Conservation (phyloP, 345 rosid species). For the Eutrema japonicum region DNA sequence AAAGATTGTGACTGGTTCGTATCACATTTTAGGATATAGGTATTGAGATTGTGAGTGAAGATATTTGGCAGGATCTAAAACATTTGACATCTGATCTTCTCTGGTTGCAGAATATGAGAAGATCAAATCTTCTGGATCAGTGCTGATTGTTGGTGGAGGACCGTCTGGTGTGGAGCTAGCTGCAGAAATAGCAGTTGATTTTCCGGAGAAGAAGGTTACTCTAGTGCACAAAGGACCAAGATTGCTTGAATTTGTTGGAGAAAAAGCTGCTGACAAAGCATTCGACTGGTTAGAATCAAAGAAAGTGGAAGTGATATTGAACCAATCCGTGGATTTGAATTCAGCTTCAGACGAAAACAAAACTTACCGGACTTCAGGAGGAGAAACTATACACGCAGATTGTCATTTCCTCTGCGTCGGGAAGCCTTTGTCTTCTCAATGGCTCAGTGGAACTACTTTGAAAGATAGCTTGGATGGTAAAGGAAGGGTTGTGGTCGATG, state of each 20-base stretch:
- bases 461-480: conserved; percentile 56
- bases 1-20: neutral
- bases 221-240: conserved; percentile 81
- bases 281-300: conserved; percentile 70
- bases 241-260: conserved; percentile 76
- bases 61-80: neutral
- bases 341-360: conserved; percentile 50
- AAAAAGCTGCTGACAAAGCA: conserved; percentile 70
- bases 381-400: conserved; percentile 71
- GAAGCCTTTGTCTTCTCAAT: conserved; percentile 63
- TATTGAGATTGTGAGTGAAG: neutral
- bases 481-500: conserved; percentile 82
- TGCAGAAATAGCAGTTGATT: conserved; percentile 82
- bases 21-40: neutral
- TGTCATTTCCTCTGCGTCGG: conserved; percentile 77
- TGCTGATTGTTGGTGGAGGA: conserved; percentile 92
- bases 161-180: conserved; percentile 95
- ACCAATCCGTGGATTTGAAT: conserved; percentile 66
- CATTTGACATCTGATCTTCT: neutral
- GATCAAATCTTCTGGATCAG: conserved; percentile 69
- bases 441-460: conserved; percentile 66
- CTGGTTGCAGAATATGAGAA: conserved; percentile 64
- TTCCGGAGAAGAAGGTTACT: conserved; percentile 75
- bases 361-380: conserved; percentile 57
- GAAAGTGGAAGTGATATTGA: conserved; percentile 73